These are phyloP conservation scores for Domatiomyces catenatus DNA, from an alignment of 2,329 filamentous ascomycete species.

Conservation along the genomic window DNA sequence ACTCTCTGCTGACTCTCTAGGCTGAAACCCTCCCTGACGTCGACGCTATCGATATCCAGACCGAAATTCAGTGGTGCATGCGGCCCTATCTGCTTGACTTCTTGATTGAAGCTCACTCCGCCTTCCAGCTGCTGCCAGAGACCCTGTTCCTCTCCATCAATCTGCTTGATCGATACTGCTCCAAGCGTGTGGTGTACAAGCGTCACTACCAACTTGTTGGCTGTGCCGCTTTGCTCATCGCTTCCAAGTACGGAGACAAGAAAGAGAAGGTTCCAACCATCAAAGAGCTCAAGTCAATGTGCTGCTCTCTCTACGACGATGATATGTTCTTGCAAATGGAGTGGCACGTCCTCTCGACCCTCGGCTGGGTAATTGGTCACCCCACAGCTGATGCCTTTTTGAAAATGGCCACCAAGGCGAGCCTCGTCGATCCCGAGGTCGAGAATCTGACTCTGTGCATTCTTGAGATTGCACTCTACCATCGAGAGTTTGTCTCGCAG, in stretches of 20 bases:
- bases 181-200: constrained; percentile 94
- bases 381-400: constrained; percentile 91
- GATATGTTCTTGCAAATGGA: constrained; percentile 99
- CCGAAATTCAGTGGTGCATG: constrained; percentile 99
- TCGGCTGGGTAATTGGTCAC: constrained; percentile 92
- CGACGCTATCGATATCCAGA: constrained; percentile 96
- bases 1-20: constrained; percentile 27
- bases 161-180: constrained; percentile 93
- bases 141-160: constrained; percentile 95
- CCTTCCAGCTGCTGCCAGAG: constrained; percentile 84
- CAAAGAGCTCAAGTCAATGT: constrained; percentile 96
- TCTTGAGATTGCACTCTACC: constrained; percentile 85
- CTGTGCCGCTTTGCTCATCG: constrained; percentile 87
- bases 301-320: constrained; percentile 92
- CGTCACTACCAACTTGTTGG: constrained; percentile 96
- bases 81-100: constrained; percentile 95
- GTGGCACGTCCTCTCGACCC: constrained; percentile 95
- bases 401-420: constrained; percentile 68
- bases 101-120: constrained; percentile 88
- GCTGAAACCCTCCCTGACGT: constrained; percentile 86
- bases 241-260: constrained; percentile 96
- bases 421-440: constrained; percentile 62
- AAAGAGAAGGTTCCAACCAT: constrained; percentile 98
- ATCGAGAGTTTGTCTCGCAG: constrained; percentile 90
- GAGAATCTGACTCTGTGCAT: constrained; percentile 93